phyloP scores from a whole-genome alignment of 805 yeast genomes.

The Komagataella pastoris region DNA sequence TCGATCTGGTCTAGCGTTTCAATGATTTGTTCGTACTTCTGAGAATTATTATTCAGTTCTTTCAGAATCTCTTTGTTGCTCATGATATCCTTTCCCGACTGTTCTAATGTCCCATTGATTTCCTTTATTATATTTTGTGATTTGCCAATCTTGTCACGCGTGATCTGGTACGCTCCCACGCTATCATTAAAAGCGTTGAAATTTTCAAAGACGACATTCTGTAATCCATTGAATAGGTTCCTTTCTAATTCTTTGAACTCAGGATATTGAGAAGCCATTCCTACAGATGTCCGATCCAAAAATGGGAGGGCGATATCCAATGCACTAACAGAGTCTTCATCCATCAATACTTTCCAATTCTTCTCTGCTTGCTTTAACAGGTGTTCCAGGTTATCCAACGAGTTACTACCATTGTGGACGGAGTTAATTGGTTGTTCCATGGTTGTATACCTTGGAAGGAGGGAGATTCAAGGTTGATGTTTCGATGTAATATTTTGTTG shows the following conservation, averaged over 20 bases:
- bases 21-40: conserved; percentile 53
- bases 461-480: neutral
- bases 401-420: neutral
- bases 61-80: conserved; percentile 41
- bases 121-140: conserved; percentile 45
- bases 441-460: neutral
- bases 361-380: neutral
- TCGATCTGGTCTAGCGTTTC: conserved; percentile 59
- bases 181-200: conserved; percentile 76
- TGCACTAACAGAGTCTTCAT: conserved; percentile 14
- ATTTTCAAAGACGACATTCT: conserved; percentile 65
- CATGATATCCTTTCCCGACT: conserved; percentile 35
- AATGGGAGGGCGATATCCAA: conserved; percentile 74
- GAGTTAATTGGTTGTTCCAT: neutral
- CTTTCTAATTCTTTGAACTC: conserved; percentile 54
- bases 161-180: conserved; percentile 71
- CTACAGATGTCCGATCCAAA: conserved; percentile 83
- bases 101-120: conserved; percentile 33
- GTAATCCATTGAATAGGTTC: conserved; percentile 42
- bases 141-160: conserved; percentile 47
- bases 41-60: conserved; percentile 53
- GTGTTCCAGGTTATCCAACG: neutral
- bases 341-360: neutral
- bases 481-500: too few relatives aligned
- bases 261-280: conserved; percentile 58